Base-by-base conservation (phyloP, 352 stramenopile genomes). In the Phytophthora chlamydospora region DNA sequence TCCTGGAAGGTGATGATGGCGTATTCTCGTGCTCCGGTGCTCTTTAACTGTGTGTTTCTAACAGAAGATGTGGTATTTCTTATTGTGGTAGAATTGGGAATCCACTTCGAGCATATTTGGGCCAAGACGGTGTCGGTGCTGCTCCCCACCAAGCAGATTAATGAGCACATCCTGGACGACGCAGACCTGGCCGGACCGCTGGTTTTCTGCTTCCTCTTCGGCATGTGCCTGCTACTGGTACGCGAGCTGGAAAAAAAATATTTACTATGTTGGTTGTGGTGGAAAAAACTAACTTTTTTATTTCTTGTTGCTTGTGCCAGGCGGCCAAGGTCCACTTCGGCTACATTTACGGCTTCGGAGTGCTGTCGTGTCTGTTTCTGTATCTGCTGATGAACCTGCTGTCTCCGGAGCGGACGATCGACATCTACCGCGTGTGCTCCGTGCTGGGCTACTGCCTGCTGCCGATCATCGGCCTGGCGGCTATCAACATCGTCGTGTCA, bases 271-370 rank as follows among this genome's bases (percentile, higher is more conserved):
- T 9, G 36, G n/a, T 36, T 36, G 10, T 45, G 36, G 13, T 49
- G 50, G 16, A 13, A n/a, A 1, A 45, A 29, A 27, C 3, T n/a
- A 44, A 50, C n/a, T 45, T 39, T 40, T 58, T 16, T 36, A 12
- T 8, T 40, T 13, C 47, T 11, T 41, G 54, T 35, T 65, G 65
- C 9, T 35, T 43, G 16, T 34, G 31, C 27, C 42, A 93, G 85
- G 79, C 78, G 36, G 90, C 85, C 36, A 98, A 98, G 74, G 76
- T 99, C 50, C 95, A 99, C 59, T 99, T 99, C 70, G 97, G 97
- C 33, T 99, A 99, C 75, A 98, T 99, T 58, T 99, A 99, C 76
- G 96, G 96, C 41, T 99, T 99, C 73, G 95, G 96, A 24, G 69
- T 99, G n/a, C 90, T 98, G 58, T 98, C 96, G 42, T 99, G 95